Evolutionary conservation across 2,329 filamentous ascomycete species (phyloP), one percentile per base, ranked within the genome.

Genomic region (Phymatotrichopsis omnivora): DNA sequence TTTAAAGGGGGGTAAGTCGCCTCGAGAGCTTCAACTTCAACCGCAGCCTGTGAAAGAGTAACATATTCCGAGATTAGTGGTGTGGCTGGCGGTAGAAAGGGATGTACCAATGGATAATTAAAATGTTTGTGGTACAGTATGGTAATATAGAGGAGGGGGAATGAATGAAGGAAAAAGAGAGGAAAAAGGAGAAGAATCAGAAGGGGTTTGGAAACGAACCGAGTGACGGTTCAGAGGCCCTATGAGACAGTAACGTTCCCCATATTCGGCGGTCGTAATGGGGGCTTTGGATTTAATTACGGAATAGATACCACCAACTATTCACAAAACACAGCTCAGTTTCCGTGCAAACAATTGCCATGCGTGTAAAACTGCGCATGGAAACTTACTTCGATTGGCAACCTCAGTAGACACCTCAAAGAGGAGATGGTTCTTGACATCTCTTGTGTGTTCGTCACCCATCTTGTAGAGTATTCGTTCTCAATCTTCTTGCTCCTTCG

Each of bases 241-340:
- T 63, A 98, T 87, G 56, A 96, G 75, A 22, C 85, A 93, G 67
- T 98, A 98, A 56, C 85, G 78, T 49, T 94, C 86, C 66, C 91
- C 91, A 91, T 96, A 98, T 67, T 98, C 91, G 51, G 86, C 86
- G 1, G 89, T 95, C 32, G 91, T 96, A 52, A 96, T 91, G 39
- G 91, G 89, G 28, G 91, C 89, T 67, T 98, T 98, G 52, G 91
- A 98, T 68, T 98, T 98, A 67, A 98, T 80, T 56, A 98, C 91
- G 12, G 89, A 96, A 72, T 98, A 98, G 68, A 98, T 98, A 60
- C 91, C 91, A 62, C 91, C 91, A 52, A 98, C 91, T 93, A 56
- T 28, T 29, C 16, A 7, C 20, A 19, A n/a, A 12, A 19, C n/a
- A 19, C 37, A 4, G n/a, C 10, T 29, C 27, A 29, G 27, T n/a